These are phyloP conservation scores for Trichoderma orchidacearum DNA, from an alignment of 495 filamentous ascomycete genomes.

Conservation along the genomic window DNA sequence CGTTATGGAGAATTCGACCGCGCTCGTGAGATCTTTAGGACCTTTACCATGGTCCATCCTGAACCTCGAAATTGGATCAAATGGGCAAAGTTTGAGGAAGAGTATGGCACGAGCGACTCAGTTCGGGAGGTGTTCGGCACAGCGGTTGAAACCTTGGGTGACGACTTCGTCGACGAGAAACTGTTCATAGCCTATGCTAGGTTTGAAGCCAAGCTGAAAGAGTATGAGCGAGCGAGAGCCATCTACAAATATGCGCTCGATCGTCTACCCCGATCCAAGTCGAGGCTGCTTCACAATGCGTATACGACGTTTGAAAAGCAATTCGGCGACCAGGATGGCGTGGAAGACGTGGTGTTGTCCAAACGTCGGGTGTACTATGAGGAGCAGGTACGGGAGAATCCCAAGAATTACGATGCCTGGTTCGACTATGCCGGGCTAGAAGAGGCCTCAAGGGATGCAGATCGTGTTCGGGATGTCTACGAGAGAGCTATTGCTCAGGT, in stretches of 20 bases:
- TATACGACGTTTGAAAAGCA: conserved; percentile 99
- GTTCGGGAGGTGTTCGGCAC: conserved; percentile 86
- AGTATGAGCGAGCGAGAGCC: conserved; percentile 86
- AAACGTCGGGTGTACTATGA: conserved; percentile 91
- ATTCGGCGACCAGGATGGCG: conserved; percentile 83
- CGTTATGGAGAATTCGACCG: conserved; percentile 80
- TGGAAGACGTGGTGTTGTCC: conserved; percentile 90
- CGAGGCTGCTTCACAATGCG: conserved; percentile 70
- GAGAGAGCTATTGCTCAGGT: conserved; percentile 94
- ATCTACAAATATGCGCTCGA: conserved; percentile 97
- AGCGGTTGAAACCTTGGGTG: conserved; percentile 81
- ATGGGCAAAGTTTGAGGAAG: conserved; percentile 95
- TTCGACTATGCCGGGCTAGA: conserved; percentile 90
- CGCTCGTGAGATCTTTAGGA: conserved; percentile 73
- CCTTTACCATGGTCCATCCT: conserved; percentile 87
- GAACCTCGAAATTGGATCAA: conserved; percentile 98
- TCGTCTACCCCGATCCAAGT: conserved; percentile 76
- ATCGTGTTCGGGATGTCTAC: conserved; percentile 81
- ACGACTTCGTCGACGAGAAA: conserved; percentile 94
- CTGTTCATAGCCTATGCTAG: conserved; percentile 86
- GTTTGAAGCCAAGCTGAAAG: conserved; percentile 86
- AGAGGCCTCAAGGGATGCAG: conserved; percentile 65
- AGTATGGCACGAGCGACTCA: conserved; percentile 77
- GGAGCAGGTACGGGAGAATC: conserved; percentile 82
- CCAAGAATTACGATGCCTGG: conserved; percentile 92